Conservation (phyloP, 805 yeast species). For the Nakazawaea holstii region DNA sequence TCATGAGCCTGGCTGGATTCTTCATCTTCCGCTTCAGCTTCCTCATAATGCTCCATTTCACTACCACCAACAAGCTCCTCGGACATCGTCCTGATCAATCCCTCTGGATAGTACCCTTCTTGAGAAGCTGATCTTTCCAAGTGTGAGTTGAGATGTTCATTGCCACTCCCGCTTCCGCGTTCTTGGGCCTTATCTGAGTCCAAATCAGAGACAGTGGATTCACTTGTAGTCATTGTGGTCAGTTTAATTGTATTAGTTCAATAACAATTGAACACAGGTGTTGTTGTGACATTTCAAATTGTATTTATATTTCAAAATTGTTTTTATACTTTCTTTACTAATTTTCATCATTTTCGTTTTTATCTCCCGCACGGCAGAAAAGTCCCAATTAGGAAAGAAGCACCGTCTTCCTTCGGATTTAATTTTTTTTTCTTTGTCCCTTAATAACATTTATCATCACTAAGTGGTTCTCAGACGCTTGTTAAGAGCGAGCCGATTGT, state of each 20-base stretch:
- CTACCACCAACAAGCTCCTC: conserved; percentile 2
- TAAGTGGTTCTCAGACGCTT: too few species aligned
- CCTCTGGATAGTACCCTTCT: background rate
- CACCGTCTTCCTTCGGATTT: too few species aligned
- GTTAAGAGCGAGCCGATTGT: too few species aligned
- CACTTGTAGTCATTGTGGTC: background rate
- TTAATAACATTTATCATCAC: too few species aligned
- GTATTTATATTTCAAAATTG: too few species aligned
- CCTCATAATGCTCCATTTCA: background rate
- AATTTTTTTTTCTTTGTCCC: too few species aligned
- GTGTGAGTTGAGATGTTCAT: background rate
- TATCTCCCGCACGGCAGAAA: too few species aligned
- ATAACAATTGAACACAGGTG: background rate
- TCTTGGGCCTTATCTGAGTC: background rate
- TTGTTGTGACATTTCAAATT: too few species aligned
- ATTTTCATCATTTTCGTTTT: too few species aligned
- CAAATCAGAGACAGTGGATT: background rate
- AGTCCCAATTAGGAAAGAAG: too few species aligned
- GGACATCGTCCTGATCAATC: background rate
- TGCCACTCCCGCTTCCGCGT: background rate
- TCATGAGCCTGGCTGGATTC: background rate
- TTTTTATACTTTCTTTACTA: too few species aligned
- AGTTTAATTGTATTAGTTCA: too few species aligned
- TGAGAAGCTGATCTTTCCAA: background rate
- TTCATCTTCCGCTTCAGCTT: background rate